Percentiles rank a stretch among this genome's conserved stretches.
phyloP scores from a whole-genome alignment of 176 grass and related monocot genomes.

The Oryza meridionalis region DNA sequence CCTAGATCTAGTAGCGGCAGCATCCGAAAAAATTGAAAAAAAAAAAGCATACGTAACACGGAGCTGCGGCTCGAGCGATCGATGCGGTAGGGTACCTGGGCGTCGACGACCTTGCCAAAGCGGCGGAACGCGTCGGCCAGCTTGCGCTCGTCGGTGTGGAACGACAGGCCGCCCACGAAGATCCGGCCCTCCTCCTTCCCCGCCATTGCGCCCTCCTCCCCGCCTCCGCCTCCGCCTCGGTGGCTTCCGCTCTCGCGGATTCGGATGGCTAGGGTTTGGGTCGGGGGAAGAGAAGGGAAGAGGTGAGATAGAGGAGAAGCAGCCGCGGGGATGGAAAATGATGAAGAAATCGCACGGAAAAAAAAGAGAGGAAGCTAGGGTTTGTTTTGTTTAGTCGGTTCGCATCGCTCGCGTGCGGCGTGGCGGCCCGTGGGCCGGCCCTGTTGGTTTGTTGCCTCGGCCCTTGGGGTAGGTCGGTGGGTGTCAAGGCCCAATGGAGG shows the following conservation, averaged over 20 bases:
- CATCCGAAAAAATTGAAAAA: no score
- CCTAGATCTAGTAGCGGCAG: conserved; percentile 36
- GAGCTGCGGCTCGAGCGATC: not conserved
- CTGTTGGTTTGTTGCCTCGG: no score
- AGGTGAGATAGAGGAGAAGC: not conserved
- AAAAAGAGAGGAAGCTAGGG: not conserved
- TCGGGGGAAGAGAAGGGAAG: no score
- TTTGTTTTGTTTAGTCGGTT: not conserved
- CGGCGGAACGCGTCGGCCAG: conserved; percentile 70
- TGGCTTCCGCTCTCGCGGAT: not conserved
- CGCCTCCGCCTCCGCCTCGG: not conserved
- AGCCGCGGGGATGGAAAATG: not conserved
- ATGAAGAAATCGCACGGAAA: not conserved
- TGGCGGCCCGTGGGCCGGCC: not conserved
- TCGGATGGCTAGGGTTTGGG: conserved; percentile 16
- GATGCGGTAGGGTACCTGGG: conserved; percentile 46
- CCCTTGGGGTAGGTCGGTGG: no score
- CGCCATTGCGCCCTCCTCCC: not conserved
- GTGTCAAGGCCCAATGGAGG: no score
- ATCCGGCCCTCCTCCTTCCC: conserved; percentile 77
- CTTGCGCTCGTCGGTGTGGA: conserved; percentile 65
- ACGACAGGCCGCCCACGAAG: conserved; percentile 88
- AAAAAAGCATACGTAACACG: not conserved
- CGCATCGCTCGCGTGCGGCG: not conserved
- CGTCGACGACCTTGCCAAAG: conserved; percentile 85